Base-by-base conservation (phyloP, 1,284 basidiomycete species). In the Limonomyces culmigenus region DNA sequence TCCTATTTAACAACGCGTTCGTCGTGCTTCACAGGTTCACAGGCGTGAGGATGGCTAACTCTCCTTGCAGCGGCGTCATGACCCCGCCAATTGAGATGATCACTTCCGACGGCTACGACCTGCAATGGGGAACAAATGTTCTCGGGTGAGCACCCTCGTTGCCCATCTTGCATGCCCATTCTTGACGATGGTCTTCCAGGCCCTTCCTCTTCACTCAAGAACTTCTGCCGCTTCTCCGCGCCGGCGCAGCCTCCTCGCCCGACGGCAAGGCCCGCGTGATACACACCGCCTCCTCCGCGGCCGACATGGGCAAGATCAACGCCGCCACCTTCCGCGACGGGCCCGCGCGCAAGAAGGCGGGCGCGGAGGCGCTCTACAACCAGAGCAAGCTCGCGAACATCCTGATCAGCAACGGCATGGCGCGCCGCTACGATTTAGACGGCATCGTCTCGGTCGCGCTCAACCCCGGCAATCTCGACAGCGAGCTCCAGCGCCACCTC, bases 21-120 rank as follows among this genome's bases (percentile, higher is more conserved):
- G 31, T 16, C 23, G 11, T 5, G 17, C 14, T 19, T 5, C 14
- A 23, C 19, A 8, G n/a, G 33, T 14, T 15, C 32, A 37, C 40
- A 23, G 18, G 14, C n/a, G n/a, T 23, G 32, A n/a, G 23, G 16
- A n/a, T 18, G 11, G n/a, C 10, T 20, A 25, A 20, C 19, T n/a
- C 15, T 29, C 11, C 15, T 17, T 20, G 13, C 19, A 67, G 63
- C 0, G 67, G 69, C 3, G 56, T 70, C 13, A 67, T 70, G 66
- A 47, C 47, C 8, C 50, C 55, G 2, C 56, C 59, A 0, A 36
- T 52, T 2, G 50, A 54, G 3, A 32, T 49, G 32, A 39, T 54
- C 33, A 70, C 68, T 0, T 48, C 47, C 10, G 59, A 70, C 33
- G 65, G 63, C 0, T 65, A 61, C 40, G 63, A 69, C 21, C 49